Conservation (phyloP, 148 eudicot species). For the Polygonum aviculare region DNA sequence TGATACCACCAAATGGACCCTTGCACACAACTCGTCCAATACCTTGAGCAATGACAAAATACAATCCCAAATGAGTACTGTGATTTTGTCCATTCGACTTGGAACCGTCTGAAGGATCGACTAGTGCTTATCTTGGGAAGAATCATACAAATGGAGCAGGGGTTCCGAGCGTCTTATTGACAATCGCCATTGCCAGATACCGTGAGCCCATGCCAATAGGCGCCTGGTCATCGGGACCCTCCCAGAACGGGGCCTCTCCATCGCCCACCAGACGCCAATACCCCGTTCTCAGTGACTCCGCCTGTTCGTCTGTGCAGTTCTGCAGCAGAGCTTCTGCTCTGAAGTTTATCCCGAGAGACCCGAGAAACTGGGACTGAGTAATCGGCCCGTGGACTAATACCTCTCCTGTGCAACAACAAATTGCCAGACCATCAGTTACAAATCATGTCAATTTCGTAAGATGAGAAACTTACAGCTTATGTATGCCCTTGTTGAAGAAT, state of each 20-base stretch:
- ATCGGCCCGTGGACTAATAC: slow-evolving; percentile 80
- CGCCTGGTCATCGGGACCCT: slow-evolving; percentile 72
- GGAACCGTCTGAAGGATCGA: too few species aligned
- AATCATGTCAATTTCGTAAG: background rate
- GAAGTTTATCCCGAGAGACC: slow-evolving; percentile 86
- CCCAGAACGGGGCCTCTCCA: slow-evolving; percentile 99
- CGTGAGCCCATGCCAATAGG: slow-evolving; percentile 94
- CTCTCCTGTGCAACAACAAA: slow-evolving; percentile 44
- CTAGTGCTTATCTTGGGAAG: background rate
- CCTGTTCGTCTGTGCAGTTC: slow-evolving; percentile 80
- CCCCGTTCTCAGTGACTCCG: slow-evolving; percentile 66
- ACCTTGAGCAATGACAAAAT: too few species aligned
- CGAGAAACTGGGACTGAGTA: slow-evolving; percentile 81
- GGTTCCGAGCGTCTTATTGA: slow-evolving; percentile 78
- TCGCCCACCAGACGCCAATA: slow-evolving; percentile 97
- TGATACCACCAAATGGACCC: too few species aligned
- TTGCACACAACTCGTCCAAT: too few species aligned
- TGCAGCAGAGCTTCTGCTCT: slow-evolving; percentile 65
- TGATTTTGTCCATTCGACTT: too few species aligned
- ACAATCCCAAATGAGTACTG: too few species aligned
- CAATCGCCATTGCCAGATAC: slow-evolving; percentile 82
- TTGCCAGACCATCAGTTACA: background rate
- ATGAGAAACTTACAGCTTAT: background rate
- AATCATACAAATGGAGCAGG: slow-evolving; percentile 63
- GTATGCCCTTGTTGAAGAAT: background rate